Base-by-base conservation (phyloP, 2,329 filamentous ascomycete genomes). In the Trichoderma arundinaceum region DNA sequence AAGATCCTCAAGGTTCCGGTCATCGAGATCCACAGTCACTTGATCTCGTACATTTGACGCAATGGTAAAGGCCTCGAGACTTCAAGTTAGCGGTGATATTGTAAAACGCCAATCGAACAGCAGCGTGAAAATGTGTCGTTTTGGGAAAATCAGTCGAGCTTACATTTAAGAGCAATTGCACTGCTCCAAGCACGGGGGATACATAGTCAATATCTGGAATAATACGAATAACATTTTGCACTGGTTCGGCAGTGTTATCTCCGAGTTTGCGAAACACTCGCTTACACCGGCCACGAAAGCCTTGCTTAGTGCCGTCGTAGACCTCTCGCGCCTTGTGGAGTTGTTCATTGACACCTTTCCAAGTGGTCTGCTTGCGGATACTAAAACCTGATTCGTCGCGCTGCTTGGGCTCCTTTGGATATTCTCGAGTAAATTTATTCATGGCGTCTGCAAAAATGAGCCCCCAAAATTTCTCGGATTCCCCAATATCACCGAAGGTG, bases 401-500 rank as follows among this genome's bases (percentile, higher is more conserved):
- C 33, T 35, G 32, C 2, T 51, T 38, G 12, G 57, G 57, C 19
- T 60, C 57, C 10, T 15, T 51, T 33, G 57, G 57, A 33, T 51
- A 51, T 19, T 51, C 48, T 35, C 19, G 22, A 2, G 32, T 17
- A 8, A 60, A 60, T 7, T 22, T 35, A 6, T 44, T 17, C 41
- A 64, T 56, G 3, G 61, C 41, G 1, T 64, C 51, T 22, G 44
- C 8, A 13, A 64, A 64, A 15, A 64, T 19, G 7, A 48, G 35
- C 3, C 52, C 61, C 61, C 61, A 64, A 17, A 64, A 64, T 32
- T 64, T 64, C 41, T 60, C 44, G 2, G 57, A 48, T 0, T 60
- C 57, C 8, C 57, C 57, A 41, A 60, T 39, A 10, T 60, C 44
- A 7, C 57, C 57, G 7, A 60, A 51, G 5, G 48, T 51, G 46